Conservation (phyloP, 192 early-diverging fungal species). For the Mycoemilia scoparia region DNA sequence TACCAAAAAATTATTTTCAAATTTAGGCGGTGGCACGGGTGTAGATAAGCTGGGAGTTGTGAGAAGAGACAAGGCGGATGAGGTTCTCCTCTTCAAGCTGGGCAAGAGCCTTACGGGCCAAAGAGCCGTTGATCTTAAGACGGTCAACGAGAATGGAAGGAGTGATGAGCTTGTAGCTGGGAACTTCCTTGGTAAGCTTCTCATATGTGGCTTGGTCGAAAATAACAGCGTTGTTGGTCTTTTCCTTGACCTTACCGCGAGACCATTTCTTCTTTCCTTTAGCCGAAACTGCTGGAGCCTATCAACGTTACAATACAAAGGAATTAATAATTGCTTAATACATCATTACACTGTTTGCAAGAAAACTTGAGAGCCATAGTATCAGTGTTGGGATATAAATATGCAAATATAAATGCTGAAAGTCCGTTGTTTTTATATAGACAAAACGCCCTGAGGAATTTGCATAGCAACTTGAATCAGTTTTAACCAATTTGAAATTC, state of each 20-base stretch:
- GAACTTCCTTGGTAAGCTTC: slow-evolving; percentile 98
- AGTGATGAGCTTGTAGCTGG: slow-evolving; percentile 98
- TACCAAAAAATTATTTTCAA: too few relatives aligned
- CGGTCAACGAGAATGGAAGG: slow-evolving; percentile 97
- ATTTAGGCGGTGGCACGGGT: slow-evolving; percentile 28
- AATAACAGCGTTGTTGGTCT: slow-evolving; percentile 98
- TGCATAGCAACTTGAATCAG: too few relatives aligned
- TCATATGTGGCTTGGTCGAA: slow-evolving; percentile 96
- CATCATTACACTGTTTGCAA: too few relatives aligned
- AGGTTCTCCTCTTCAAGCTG: slow-evolving; percentile 82
- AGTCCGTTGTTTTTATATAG: too few relatives aligned
- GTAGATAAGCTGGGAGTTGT: slow-evolving; percentile 86
- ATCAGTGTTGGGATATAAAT: too few relatives aligned
- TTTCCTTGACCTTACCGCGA: slow-evolving; percentile 99
- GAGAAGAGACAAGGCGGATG: slow-evolving; percentile 79
- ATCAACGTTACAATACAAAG: too few relatives aligned
- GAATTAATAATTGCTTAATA: too few relatives aligned
- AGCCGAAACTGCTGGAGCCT: too few relatives aligned
- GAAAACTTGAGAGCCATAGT: too few relatives aligned
- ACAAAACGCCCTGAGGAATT: too few relatives aligned
- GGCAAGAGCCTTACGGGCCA: slow-evolving; percentile 86
- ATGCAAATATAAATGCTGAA: too few relatives aligned
- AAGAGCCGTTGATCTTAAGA: slow-evolving; percentile 90
- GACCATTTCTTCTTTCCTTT: slow-evolving; percentile 99
- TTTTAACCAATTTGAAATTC: too few relatives aligned